phyloP scores from a whole-genome alignment of 2,329 filamentous ascomycete genomes.

The Sporothrix dimorphospora region DNA sequence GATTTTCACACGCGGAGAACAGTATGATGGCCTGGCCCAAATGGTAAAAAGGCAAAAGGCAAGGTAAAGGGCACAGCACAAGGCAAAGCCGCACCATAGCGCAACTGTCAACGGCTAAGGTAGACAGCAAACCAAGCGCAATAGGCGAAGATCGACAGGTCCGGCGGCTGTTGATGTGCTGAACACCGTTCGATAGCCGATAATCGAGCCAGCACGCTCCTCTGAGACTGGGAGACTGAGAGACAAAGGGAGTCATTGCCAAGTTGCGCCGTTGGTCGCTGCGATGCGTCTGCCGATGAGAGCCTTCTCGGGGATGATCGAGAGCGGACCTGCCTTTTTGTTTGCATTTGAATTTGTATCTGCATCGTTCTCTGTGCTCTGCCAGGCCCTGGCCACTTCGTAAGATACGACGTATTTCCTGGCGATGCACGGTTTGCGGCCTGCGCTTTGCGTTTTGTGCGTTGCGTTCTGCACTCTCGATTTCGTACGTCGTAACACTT shows the following conservation, averaged over 20 bases:
- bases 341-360: neutral
- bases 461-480: neutral
- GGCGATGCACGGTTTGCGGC: slow-evolving; percentile 3
- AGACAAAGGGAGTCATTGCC: neutral
- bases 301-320: slow-evolving; percentile 1
- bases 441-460: neutral
- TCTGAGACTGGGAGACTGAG: too few relatives aligned
- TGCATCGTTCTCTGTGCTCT: neutral
- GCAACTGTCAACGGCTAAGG: neutral
- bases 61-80: too few relatives aligned
- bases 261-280: neutral
- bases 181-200: neutral
- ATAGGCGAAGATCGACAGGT: slow-evolving; percentile 20
- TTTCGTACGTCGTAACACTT: slow-evolving; percentile 10
- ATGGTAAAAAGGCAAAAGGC: neutral
- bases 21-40: neutral
- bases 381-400: neutral
- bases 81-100: neutral
- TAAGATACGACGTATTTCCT: neutral
- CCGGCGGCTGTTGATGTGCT: neutral
- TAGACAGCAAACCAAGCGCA: neutral
- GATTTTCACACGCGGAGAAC: neutral
- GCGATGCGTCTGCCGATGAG: neutral
- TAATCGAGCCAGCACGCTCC: neutral
- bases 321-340: neutral